phyloP scores from a whole-genome alignment of 2,329 filamentous ascomycete species.

The Clarireedia sp. region DNA sequence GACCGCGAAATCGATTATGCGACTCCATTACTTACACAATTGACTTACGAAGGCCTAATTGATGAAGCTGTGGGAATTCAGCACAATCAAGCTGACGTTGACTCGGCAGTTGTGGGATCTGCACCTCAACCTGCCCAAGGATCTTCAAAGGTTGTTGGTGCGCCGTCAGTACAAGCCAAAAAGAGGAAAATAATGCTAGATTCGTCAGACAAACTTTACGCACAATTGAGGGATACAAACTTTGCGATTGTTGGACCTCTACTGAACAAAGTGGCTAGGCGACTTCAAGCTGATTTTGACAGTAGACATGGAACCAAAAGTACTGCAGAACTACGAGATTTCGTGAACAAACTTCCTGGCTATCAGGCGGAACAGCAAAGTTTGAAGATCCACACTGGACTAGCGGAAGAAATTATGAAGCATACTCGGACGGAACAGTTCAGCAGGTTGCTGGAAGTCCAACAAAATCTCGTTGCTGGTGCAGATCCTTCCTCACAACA shows the following conservation, averaged over 20 bases:
- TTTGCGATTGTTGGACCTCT: conserved; percentile 88
- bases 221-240: conserved; percentile 81
- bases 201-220: conserved; percentile 80
- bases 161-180: conserved; percentile 51
- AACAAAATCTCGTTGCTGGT: conserved; percentile 89
- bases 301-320: conserved; percentile 79
- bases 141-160: conserved; percentile 47
- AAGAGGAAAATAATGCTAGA: conserved; percentile 88
- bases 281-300: conserved; percentile 82
- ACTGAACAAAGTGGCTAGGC: conserved; percentile 82
- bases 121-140: conserved; percentile 49
- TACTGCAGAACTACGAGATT: conserved; percentile 84
- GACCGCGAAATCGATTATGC: conserved; percentile 93
- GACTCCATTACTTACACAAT: conserved; percentile 82
- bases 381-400: conserved; percentile 81
- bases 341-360: conserved; percentile 85
- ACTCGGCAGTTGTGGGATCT: conserved; percentile 80
- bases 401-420: conserved; percentile 94
- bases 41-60: conserved; percentile 93
- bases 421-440: conserved; percentile 85
- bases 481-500: conserved; percentile 84
- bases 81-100: conserved; percentile 87
- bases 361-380: conserved; percentile 93
- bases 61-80: conserved; percentile 90
- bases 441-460: conserved; percentile 79